These are phyloP conservation scores for Nicotiana noctiflora DNA, from an alignment of 257 asterid genomes.

Conservation along the genomic window DNA sequence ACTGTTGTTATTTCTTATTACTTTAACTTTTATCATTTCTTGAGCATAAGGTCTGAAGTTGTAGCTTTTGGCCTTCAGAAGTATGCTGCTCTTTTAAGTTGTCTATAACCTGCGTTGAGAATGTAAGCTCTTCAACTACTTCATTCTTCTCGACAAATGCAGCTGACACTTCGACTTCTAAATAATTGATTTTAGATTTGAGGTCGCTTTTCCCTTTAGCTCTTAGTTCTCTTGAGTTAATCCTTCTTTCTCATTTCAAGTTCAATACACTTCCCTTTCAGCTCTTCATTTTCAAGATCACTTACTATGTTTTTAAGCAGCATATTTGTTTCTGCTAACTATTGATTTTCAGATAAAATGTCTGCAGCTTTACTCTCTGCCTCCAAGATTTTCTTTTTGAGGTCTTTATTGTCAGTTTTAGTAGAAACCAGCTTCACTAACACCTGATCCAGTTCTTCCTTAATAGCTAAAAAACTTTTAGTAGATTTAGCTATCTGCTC, in stretches of 20 bases:
- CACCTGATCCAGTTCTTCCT: conserved; percentile 55
- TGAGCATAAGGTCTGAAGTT: conserved; percentile 55
- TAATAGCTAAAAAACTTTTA: conserved; percentile 35
- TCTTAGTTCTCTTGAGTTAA: conserved; percentile 46
- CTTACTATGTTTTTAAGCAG: conserved; percentile 42
- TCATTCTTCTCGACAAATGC: conserved; percentile 20
- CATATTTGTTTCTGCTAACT: conserved; percentile 44
- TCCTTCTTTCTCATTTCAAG: conserved; percentile 42
- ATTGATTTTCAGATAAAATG: conserved; percentile 47
- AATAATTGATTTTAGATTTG: conserved; percentile 36
- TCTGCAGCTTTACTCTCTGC: conserved; percentile 50
- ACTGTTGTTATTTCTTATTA: too few species aligned
- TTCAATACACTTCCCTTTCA: conserved; percentile 36
- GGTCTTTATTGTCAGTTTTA: conserved; percentile 45
- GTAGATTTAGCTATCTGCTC: conserved; percentile 60
- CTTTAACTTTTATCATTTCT: too few species aligned
- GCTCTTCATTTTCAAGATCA: conserved; percentile 46
- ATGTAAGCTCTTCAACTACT: conserved; percentile 20
- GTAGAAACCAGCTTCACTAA: conserved; percentile 47
- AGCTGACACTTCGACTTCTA: conserved; percentile 24
- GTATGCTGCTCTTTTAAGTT: conserved; percentile 44
- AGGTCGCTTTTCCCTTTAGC: conserved; percentile 52
- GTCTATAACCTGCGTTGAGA: conserved; percentile 51
- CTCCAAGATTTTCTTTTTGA: conserved; percentile 45
- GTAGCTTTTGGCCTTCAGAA: conserved; percentile 65